These are phyloP conservation scores for Maudiozyma serrabonitensis DNA, from an alignment of 805 yeast species.

Conservation along the genomic window DNA sequence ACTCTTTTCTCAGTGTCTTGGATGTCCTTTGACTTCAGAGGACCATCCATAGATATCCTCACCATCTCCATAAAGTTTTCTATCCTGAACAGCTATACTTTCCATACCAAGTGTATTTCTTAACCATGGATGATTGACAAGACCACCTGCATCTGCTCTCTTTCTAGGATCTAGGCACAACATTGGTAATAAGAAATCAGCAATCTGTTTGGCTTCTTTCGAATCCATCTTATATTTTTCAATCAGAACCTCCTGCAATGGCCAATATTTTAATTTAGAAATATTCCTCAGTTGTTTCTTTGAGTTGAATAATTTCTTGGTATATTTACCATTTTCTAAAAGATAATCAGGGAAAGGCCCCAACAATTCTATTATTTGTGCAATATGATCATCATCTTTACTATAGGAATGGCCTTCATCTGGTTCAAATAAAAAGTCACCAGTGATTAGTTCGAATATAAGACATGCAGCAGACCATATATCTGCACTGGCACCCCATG, in stretches of 20 bases:
- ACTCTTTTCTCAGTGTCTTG: conserved; percentile 26
- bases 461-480: conserved; percentile 95
- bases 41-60: conserved; percentile 90
- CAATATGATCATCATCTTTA: conserved; percentile 93
- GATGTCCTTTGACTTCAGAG: conserved; percentile 43
- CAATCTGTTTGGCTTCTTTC: conserved; percentile 58
- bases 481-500: conserved; percentile 94
- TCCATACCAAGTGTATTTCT: conserved; percentile 69
- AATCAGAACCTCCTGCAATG: conserved; percentile 62
- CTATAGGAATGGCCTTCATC: conserved; percentile 58
- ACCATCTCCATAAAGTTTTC: conserved; percentile 73
- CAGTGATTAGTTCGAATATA: conserved; percentile 82
- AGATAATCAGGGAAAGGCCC: conserved; percentile 57
- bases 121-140: conserved; percentile 81
- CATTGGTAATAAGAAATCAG: conserved; percentile 81
- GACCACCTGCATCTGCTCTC: conserved; percentile 94
- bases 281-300: conserved; percentile 70
- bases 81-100: conserved; percentile 48
- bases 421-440: conserved; percentile 92
- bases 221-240: conserved; percentile 76
- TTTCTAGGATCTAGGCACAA: conserved; percentile 62
- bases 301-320: conserved; percentile 54
- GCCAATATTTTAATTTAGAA: conserved; percentile 81
- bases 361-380: conserved; percentile 80
- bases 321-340: conserved; percentile 50